Conservation (phyloP, 2,329 filamentous ascomycete genomes). For the Ophiostoma angusticollis region DNA sequence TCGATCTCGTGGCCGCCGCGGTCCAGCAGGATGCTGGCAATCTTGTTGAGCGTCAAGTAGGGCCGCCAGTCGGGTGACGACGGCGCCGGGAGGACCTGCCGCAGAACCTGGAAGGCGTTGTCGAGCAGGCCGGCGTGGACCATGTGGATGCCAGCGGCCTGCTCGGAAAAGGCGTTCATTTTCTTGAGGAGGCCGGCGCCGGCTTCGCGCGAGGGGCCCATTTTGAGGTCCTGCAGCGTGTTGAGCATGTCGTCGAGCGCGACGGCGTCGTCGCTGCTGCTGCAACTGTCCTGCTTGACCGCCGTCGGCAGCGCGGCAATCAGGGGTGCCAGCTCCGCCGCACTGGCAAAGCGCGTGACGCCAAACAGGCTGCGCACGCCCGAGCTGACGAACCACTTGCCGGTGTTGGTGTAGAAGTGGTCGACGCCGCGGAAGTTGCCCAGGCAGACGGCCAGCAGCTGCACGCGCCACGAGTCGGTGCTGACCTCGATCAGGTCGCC, state of each 20-base stretch:
- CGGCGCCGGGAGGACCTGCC: background rate
- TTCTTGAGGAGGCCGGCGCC: constrained; percentile 31
- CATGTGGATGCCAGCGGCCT: constrained; percentile 34
- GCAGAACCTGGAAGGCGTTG: constrained; percentile 28
- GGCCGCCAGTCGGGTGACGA: background rate
- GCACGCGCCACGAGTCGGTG: constrained; percentile 22
- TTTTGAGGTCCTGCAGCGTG: constrained; percentile 26
- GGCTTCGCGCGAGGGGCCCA: constrained; percentile 29
- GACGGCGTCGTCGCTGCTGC: background rate
- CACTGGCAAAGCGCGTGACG: constrained; percentile 32
- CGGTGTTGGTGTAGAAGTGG: constrained; percentile 41
- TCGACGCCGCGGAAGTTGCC: constrained; percentile 36
- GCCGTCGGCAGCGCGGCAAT: constrained; percentile 24
- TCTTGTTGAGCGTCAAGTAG: constrained; percentile 36
- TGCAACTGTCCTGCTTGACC: constrained; percentile 1
- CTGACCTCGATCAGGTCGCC: constrained; percentile 40
- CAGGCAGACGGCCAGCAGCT: constrained; percentile 39
- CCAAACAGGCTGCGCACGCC: constrained; percentile 35
- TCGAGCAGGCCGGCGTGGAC: constrained; percentile 35
- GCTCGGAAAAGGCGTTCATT: constrained; percentile 33
- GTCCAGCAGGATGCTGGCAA: constrained; percentile 31
- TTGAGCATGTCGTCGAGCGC: constrained; percentile 20
- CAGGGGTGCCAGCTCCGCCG: constrained; percentile 29
- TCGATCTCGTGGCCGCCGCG: background rate
- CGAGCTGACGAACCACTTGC: constrained; percentile 36